Conservation (phyloP, 495 filamentous ascomycete species). For the Lasiosphaeria ovina region DNA sequence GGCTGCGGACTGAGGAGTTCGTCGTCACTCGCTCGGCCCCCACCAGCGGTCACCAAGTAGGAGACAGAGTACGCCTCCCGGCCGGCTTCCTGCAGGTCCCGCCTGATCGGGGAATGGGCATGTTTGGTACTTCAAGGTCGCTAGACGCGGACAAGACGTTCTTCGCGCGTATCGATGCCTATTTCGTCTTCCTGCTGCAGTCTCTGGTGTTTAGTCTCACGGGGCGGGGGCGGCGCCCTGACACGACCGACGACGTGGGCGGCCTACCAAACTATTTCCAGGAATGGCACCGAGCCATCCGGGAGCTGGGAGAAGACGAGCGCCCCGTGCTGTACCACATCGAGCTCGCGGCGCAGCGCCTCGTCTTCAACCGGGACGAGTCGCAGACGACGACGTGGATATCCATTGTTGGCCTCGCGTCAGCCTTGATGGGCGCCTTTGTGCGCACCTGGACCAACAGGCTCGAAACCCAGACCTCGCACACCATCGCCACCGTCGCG, state of each 20-base stretch:
- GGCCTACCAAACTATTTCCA: slow-evolving; percentile 6
- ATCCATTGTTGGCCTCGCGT: slow-evolving; percentile 17
- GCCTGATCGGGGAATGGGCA: no score
- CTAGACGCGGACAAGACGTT: no score
- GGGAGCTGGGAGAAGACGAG: slow-evolving; percentile 10
- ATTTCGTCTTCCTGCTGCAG: background rate
- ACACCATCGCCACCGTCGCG: slow-evolving; percentile 24
- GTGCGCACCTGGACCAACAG: slow-evolving; percentile 17
- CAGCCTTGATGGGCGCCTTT: slow-evolving; percentile 18
- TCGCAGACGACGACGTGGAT: slow-evolving; percentile 17
- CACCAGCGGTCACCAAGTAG: background rate
- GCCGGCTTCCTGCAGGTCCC: no score
- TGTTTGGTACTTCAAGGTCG: no score
- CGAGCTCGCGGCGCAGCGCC: slow-evolving; percentile 18
- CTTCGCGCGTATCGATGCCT: background rate
- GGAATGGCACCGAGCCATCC: slow-evolving; percentile 11
- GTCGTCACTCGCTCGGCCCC: background rate
- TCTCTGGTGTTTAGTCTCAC: background rate
- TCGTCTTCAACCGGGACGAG: slow-evolving; percentile 17
- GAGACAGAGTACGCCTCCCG: background rate
- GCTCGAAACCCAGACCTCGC: slow-evolving; percentile 20
- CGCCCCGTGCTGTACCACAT: slow-evolving; percentile 9
- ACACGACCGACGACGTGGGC: background rate
- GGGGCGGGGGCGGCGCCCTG: background rate
- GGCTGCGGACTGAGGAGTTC: background rate